Base-by-base conservation (phyloP, 2,329 filamentous ascomycete species). In the Aplosporella prunicola region DNA sequence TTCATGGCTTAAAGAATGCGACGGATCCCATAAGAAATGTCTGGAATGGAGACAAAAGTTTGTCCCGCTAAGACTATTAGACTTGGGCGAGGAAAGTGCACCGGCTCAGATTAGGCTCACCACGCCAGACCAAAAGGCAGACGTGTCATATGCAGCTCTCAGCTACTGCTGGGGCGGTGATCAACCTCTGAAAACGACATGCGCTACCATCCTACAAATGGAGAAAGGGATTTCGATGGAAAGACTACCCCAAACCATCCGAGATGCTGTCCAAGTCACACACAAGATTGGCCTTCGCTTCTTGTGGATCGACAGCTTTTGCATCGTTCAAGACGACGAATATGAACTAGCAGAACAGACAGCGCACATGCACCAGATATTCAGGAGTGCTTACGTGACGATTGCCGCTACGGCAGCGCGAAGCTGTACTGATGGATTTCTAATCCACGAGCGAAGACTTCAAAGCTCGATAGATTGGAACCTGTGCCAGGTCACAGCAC, bases 361-460 rank as follows among this genome's bases (percentile, higher is more conserved):
- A 18, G 33, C 33, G 24, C 33, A 26, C n/a, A 35, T 35, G 33
- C 17, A 35, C n/a, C 13, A 28, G 24, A 20, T 28, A 7, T 35
- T 35, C 25, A 24, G 29, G 25, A 35, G 29, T 26, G 20, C 33
- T 15, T 35, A 35, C 25, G 33, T 35, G n/a, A 35, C 33, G 11
- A 35, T 35, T 18, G 33, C 29, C 15, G 16, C 33, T n/a, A 26
- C 17, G 15, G 17, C 24, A 13, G 24, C 33, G 18, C 23, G 33
- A 8, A 20, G 33, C 18, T 35, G 33, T 20, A 11, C 17, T 14
- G 33, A 35, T 11, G 33, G 33, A n/a, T 35, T 35, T 13, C 23
- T 35, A 11, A n/a, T n/a, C n/a, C n/a, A n/a, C n/a, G n/a, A n/a
- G n/a, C n/a, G n/a, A n/a, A n/a, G n/a, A n/a, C n/a, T n/a, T n/a